phyloP scores from a whole-genome alignment of 768 basidiomycete species.

The Mycena maculata region DNA sequence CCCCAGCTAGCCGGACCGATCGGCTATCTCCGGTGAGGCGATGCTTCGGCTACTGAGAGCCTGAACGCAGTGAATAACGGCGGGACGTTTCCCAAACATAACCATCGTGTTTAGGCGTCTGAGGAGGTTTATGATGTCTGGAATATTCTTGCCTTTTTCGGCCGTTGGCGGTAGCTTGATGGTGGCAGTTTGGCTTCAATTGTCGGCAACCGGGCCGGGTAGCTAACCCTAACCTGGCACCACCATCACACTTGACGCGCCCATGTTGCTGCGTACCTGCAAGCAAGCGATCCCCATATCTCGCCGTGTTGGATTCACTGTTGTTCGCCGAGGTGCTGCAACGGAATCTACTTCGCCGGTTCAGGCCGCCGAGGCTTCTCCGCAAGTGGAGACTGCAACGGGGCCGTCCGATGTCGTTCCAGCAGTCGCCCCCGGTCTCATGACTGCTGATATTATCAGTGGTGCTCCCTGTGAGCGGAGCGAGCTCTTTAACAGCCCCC shows the following conservation, averaged over 20 bases:
- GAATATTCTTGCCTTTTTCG: constrained; percentile 5
- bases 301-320: constrained; percentile 37
- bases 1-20: too few species aligned
- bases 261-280: constrained; percentile 58
- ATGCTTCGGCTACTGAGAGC: too few species aligned
- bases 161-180: background rate
- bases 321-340: constrained; percentile 44
- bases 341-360: constrained; percentile 42
- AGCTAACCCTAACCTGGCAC: too few species aligned
- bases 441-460: constrained; percentile 85
- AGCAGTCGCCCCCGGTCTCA: constrained; percentile 64
- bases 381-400: constrained; percentile 31
- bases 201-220: too few species aligned
- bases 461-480: constrained; percentile 80
- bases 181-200: too few species aligned
- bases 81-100: too few species aligned
- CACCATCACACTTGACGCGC: too few species aligned
- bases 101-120: too few species aligned
- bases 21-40: too few species aligned
- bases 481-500: background rate
- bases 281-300: constrained; percentile 45
- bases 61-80: too few species aligned
- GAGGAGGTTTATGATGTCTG: too few species aligned
- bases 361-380: constrained; percentile 33
- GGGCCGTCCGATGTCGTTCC: constrained; percentile 55